phyloP scores from a whole-genome alignment of 805 yeast species.

The Cephaloascus fragrans region DNA sequence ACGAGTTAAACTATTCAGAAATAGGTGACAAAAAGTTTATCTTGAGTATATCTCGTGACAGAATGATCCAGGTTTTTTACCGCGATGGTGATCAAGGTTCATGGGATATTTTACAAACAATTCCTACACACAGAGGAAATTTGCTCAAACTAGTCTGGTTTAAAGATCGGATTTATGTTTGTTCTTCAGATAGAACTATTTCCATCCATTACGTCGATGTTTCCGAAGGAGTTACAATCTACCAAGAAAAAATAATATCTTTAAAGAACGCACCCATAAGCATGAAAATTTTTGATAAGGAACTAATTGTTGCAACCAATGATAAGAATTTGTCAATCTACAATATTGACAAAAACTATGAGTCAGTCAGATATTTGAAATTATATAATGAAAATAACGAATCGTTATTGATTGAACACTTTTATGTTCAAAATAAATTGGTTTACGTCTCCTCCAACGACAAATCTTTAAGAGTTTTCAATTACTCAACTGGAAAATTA shows the following conservation, averaged over 20 bases:
- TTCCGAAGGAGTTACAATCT: conserved; percentile 9
- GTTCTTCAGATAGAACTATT: conserved; percentile 54
- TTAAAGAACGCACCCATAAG: conserved; percentile 42
- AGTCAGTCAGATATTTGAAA: conserved; percentile 27
- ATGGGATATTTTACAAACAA: conserved; percentile 52
- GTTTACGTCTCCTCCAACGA: conserved; percentile 41
- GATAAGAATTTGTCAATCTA: conserved; percentile 39
- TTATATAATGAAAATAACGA: conserved; percentile 29
- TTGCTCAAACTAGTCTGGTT: conserved; percentile 24
- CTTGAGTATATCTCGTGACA: conserved; percentile 45
- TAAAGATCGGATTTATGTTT: conserved; percentile 29
- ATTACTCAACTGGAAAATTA: conserved; percentile 33
- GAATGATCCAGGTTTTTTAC: conserved; percentile 50
- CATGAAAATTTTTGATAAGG: conserved; percentile 23
- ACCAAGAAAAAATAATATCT: conserved; percentile 36
- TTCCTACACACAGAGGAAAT: conserved; percentile 51
- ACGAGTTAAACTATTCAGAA: conserved; percentile 29
- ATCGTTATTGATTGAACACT: conserved; percentile 33
- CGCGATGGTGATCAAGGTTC: conserved; percentile 7
- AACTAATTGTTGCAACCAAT: conserved; percentile 39
- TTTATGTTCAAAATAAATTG: conserved; percentile 18
- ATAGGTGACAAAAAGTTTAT: conserved; percentile 17
- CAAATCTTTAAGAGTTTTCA: conserved; percentile 44
- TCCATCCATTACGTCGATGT: conserved; percentile 36
- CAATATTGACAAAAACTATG: conserved; percentile 18